Evolutionary conservation across 2,329 filamentous ascomycete species (phyloP), one percentile per base, ranked within the genome.

Genomic region (Claviceps sp.): DNA sequence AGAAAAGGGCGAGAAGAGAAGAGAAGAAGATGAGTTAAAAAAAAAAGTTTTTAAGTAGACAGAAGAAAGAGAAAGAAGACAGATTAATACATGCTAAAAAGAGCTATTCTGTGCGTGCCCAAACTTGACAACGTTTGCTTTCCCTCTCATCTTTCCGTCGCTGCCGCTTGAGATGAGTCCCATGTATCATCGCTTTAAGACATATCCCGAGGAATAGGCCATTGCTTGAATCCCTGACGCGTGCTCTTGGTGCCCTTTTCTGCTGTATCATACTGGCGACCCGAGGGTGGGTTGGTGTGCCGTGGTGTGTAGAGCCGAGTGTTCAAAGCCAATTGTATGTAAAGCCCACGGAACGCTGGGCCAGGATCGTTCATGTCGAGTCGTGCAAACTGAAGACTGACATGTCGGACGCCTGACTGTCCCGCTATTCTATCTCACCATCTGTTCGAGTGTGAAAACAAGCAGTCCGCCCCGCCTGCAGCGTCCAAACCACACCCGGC

Each of bases 81-180:
- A 66, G 66, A 68, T 67, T 73, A 74, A 71, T 74, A 74, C 71
- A 74, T 72, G 67, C 67, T 68, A 62, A 70, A 68, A 63, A 67
- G 65, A 20, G 18, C 40, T 20, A 20, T 20, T 42, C 30, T 14
- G 38, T 18, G 38, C 38, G 16, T 7, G 16, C 40, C 40, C 40
- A 20, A 11, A 42, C 9, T 22, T 20, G 8, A 9, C 8, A 20
- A 11, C 14, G 18, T 42, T 20, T 20, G 13, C n/a, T 42, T 20
- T 60, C 63, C 58, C 56, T 55, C 57, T 59, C 59, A 57, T 52
- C 51, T 51, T 53, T 54, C 53, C 54, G 30, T n/a, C 38, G 16
- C 38, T 41, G n/a, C n/a, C 40, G 11, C 40, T 34, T 34, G 30
- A 3, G 30, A 34, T 11, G 30, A 34, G 30, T 4, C 30, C 30